Percentiles rank a stretch among this genome's conserved stretches.
Evolutionary conservation across 805 yeast species (phyloP).

Genomic region (Millerozyma acaciae): DNA sequence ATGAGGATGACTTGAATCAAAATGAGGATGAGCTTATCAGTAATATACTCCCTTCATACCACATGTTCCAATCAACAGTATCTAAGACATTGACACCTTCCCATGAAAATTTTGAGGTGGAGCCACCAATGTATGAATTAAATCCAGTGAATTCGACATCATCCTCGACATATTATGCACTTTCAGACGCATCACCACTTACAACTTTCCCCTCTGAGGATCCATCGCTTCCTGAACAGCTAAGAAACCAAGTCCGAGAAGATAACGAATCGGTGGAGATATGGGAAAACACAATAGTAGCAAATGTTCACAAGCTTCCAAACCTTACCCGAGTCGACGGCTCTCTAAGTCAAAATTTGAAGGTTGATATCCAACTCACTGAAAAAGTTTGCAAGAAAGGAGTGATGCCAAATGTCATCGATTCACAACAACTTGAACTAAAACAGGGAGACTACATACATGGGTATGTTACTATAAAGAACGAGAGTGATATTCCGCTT

Average conservation of each 20-base stretch:
- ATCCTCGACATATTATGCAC: slow-evolving; percentile 8
- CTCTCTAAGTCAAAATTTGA: slow-evolving; percentile 23
- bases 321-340: slow-evolving; percentile 30
- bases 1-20: too few relatives aligned
- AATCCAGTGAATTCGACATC: slow-evolving; percentile 16
- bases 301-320: slow-evolving; percentile 38
- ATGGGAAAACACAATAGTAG: slow-evolving; percentile 41
- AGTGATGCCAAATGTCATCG: slow-evolving; percentile 30
- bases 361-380: slow-evolving; percentile 33
- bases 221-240: slow-evolving; percentile 5
- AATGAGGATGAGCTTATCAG: slow-evolving; percentile 20
- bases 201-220: slow-evolving; percentile 11
- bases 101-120: slow-evolving; percentile 36
- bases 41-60: slow-evolving; percentile 42
- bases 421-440: slow-evolving; percentile 29
- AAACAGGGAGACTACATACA: slow-evolving; percentile 41
- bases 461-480: slow-evolving; percentile 39
- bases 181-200: slow-evolving; percentile 8
- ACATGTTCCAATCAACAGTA: slow-evolving; percentile 42
- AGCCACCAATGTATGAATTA: slow-evolving; percentile 37
- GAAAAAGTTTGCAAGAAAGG: slow-evolving; percentile 39
- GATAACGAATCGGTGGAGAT: slow-evolving; percentile 25
- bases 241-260: slow-evolving; percentile 8
- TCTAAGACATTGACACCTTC: slow-evolving; percentile 33
- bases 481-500: slow-evolving; percentile 27